phyloP scores from a whole-genome alignment of 352 stramenopile species.

The Hyaloperonospora arabidopsidis region DNA sequence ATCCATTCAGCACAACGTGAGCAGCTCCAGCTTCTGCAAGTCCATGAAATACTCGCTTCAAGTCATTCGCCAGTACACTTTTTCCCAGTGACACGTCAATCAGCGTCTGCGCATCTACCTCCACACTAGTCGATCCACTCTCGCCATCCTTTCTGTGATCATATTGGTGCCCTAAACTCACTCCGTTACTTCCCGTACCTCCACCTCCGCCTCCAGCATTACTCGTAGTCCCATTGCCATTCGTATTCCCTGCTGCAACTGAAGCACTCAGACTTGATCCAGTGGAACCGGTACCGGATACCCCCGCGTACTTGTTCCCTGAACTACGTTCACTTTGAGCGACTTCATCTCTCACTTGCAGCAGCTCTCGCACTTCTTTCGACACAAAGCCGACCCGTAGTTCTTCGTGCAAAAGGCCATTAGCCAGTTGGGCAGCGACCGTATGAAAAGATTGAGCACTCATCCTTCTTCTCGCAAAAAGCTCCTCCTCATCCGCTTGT shows the following conservation, averaged over 20 bases:
- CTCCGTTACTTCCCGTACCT: not conserved
- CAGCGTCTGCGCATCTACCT: constrained; percentile 74
- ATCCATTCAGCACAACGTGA: constrained; percentile 79
- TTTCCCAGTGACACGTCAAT: constrained; percentile 74
- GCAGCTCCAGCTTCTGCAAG: constrained; percentile 62
- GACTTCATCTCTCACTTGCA: constrained; percentile 76
- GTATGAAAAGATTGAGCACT: constrained; percentile 52
- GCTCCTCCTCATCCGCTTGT: constrained; percentile 28
- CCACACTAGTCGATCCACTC: constrained; percentile 27
- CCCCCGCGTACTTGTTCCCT: constrained; percentile 11
- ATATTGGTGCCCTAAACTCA: constrained; percentile 23
- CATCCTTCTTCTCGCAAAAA: constrained; percentile 28
- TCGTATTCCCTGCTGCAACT: constrained; percentile 20
- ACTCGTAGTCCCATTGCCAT: not conserved
- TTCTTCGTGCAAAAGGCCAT: constrained; percentile 79
- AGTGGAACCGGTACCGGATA: constrained; percentile 13
- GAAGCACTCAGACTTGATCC: constrained; percentile 27
- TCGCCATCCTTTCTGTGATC: constrained; percentile 32
- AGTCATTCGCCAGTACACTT: constrained; percentile 76
- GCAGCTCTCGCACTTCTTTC: constrained; percentile 59
- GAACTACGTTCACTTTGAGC: constrained; percentile 51
- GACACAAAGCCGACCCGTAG: constrained; percentile 73
- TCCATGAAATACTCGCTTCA: constrained; percentile 80
- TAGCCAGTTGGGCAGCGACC: constrained; percentile 64
- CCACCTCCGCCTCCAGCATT: not conserved